Conservation (phyloP, 225 moss, liverwort and hornwort genomes). For the Physcomitrium patens region DNA sequence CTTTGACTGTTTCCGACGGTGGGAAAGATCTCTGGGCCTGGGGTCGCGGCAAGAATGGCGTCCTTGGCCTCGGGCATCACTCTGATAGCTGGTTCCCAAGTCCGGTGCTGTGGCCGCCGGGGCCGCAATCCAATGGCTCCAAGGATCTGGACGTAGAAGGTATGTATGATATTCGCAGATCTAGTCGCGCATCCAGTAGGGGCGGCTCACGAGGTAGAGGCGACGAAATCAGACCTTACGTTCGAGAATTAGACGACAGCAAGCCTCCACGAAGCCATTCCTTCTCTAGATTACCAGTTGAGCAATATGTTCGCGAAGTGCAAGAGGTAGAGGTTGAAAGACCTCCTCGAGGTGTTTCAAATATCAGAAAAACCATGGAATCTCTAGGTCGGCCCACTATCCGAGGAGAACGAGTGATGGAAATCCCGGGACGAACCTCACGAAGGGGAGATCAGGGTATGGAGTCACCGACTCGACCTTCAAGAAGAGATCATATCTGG, state of each 20-base stretch:
- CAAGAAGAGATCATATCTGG: slow-evolving; percentile 47
- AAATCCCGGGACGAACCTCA: not conserved
- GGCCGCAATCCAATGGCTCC: not conserved
- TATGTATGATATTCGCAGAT: slow-evolving; percentile 45
- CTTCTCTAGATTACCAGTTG: slow-evolving; percentile 36
- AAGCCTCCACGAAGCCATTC: slow-evolving; percentile 48
- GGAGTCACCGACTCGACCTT: slow-evolving; percentile 30
- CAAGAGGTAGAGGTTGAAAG: slow-evolving; percentile 37
- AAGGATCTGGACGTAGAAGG: slow-evolving; percentile 24
- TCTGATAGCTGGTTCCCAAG: slow-evolving; percentile 70
- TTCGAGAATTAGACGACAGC: slow-evolving; percentile 28
- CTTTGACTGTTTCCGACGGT: slow-evolving; percentile 46
- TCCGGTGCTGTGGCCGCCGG: slow-evolving; percentile 59
- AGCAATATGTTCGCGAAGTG: slow-evolving; percentile 33
- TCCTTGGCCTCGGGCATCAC: slow-evolving; percentile 54
- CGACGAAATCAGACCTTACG: slow-evolving; percentile 50
- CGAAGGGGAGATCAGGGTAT: slow-evolving; percentile 23
- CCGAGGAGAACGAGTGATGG: slow-evolving; percentile 9
- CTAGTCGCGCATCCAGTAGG: slow-evolving; percentile 47
- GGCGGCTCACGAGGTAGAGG: slow-evolving; percentile 49
- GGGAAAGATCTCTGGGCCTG: slow-evolving; percentile 64
- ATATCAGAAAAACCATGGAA: slow-evolving; percentile 38
- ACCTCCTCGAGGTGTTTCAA: slow-evolving; percentile 33
- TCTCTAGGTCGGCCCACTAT: slow-evolving; percentile 12
- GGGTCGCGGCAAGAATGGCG: slow-evolving; percentile 67